Conservation (phyloP, 352 stramenopile species). For the Vaucheria bursata region DNA sequence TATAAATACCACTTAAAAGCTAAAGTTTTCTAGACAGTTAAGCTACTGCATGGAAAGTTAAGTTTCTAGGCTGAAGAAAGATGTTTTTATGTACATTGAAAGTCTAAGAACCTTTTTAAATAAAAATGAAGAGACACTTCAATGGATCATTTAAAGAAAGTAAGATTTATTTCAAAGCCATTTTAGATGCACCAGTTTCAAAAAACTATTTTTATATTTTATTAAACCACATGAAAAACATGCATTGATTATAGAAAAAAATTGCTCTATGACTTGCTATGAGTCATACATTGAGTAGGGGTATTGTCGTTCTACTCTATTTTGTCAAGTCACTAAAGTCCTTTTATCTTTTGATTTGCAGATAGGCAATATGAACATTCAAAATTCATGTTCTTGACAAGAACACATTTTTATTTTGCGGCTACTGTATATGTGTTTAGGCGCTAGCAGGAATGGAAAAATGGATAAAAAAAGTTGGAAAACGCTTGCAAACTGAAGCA, state of each 20-base stretch:
- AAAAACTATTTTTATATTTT: neutral
- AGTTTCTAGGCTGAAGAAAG: no score
- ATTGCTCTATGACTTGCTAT: neutral
- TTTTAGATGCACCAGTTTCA: neutral
- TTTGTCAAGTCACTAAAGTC: neutral
- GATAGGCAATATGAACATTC: neutral
- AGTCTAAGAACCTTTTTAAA: no score
- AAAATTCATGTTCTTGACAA: neutral
- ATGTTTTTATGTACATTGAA: no score
- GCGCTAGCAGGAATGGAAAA: neutral
- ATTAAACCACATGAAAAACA: neutral
- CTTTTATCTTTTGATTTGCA: neutral
- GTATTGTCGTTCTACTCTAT: neutral
- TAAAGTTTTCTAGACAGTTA: neutral
- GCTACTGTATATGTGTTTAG: neutral
- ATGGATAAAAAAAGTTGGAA: neutral
- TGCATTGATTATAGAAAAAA: neutral
- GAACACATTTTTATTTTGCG: neutral
- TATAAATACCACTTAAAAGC: neutral
- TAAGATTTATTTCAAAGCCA: no score
- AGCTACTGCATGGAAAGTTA: neutral
- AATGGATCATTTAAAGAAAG: no score
- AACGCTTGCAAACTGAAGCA: slow-evolving; percentile 20
- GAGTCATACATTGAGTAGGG: neutral
- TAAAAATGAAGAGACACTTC: no score